Base-by-base conservation (phyloP, 345 rosid genomes). In the Aethionema arabicum region DNA sequence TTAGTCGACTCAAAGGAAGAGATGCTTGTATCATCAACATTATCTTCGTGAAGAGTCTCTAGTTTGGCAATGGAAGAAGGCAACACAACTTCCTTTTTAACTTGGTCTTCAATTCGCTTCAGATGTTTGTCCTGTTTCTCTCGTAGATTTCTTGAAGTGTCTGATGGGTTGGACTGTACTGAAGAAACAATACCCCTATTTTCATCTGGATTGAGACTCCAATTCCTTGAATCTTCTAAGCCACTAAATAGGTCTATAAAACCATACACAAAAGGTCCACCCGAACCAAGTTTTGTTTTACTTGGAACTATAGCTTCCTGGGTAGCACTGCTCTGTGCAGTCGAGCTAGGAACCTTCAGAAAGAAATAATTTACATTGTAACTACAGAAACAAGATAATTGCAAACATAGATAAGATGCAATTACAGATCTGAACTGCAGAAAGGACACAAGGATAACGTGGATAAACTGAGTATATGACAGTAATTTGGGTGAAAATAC, bases 201-300 rank as follows among this genome's bases (percentile, higher is more conserved):
- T 66, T 84, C 86, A 74, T 89, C 95, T 73, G 81, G 72, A 42
- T 80, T 83, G 67, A 82, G 38, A 63, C 84, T 78, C 92, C 90
- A 85, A 41, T 85, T 70, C 88, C 93, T 82, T 11, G 85, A 82
- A 71, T 85, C 98, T 72, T 83, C 95, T 56, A 75, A 82, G 62
- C 90, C 95, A 72, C 89, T 76, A 53, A 92, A 92, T 45, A 92
- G 87, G 76, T 92, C 95, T 50, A 85, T 70, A 66, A 92, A 86
- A 51, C 95, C 98, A 81, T 76, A 82, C 39, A 86, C 95, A 79
- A 83, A 88, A 55, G 88, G 85, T 48, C 78, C 90, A 52, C 49
- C 70, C 11, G 80, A 62, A 70, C 48, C 69, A 64, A 73, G 64
- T 52, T 73, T 79, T 68, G 76, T 83, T 70, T 48, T 72, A 49